Evolutionary conservation across 2,329 filamentous ascomycete genomes (phyloP), one percentile per base, ranked within the genome.

Genomic region (Paraconiothyrium sp.): DNA sequence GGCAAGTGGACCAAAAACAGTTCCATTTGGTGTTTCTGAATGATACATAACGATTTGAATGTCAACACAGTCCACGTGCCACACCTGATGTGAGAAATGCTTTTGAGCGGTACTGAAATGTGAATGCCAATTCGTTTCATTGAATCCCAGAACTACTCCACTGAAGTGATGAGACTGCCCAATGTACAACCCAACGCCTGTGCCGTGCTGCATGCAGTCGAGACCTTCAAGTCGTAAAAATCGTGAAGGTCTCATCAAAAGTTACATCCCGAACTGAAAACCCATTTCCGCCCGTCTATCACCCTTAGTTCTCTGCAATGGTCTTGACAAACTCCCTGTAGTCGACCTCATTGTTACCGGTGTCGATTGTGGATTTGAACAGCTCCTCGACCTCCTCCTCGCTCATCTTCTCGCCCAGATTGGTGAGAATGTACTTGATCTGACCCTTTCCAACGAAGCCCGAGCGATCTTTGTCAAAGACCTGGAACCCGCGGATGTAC

Each of bases 381-480:
- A 99, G 87, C 86, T 99, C 95, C 80, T 98, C 94, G 52, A 99
- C 95, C 85, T 99, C 95, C 67, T 98, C 95, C 74, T 99, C 94
- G 64, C 91, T 92, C 93, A 99, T 97, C 87, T 98, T 98, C 90
- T 99, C 95, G 74, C 95, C 95, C 73, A 99, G 83, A 79, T 98
- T 98, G 60, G 95, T 99, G 76, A 99, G 83, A 79, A 99, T 94
- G 84, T 99, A 99, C 83, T 97, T 92, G 80, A 99, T 88, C 84
- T 99, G 95, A 61, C 95, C 95, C 67, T 98, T 94, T 59, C 94
- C 95, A 78, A 99, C 98, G 81, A 94, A 97, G 56, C 95, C 95
- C 63, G 93, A 97, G 89, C 97, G 91, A 80, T 99, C 95, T 84
- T 99, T 99, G 83, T 99, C 95, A 75, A 99, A 99, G 57, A 99